Conservation (phyloP, 768 basidiomycete genomes). For the Kwoniella shandongensis region DNA sequence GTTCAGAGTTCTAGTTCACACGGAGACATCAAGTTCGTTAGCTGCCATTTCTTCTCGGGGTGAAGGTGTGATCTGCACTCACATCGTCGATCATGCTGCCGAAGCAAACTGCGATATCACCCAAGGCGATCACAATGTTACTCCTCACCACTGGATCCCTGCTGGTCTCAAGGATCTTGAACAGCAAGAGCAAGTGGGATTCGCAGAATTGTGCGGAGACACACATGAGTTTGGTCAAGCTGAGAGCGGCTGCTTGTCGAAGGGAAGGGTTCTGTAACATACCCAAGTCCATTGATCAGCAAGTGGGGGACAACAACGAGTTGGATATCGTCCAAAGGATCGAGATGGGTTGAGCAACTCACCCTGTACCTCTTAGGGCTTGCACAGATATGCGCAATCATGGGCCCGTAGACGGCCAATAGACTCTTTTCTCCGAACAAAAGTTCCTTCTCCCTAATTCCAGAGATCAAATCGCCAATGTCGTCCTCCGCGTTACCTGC, state of each 20-base stretch:
- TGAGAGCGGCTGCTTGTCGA: conserved; percentile 78
- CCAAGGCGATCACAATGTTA: conserved; percentile 96
- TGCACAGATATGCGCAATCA: conserved; percentile 85
- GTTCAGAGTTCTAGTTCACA: conserved; percentile 58
- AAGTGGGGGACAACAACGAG: not conserved
- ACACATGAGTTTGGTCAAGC: conserved; percentile 95
- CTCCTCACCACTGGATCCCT: conserved; percentile 85
- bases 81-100: conserved; percentile 96
- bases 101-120: conserved; percentile 98
- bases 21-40: too few species aligned
- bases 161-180: conserved; percentile 90
- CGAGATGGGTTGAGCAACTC: conserved; percentile 18
- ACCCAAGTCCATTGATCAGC: not conserved
- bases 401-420: conserved; percentile 79
- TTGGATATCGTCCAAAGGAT: too few species aligned
- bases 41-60: too few species aligned
- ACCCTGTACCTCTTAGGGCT: conserved; percentile 91
- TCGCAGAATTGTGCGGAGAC: conserved; percentile 94
- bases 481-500: conserved; percentile 98
- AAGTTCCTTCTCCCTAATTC: conserved; percentile 79
- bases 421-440: conserved; percentile 79
- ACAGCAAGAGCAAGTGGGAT: conserved; percentile 77
- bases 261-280: conserved; percentile 72
- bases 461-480: conserved; percentile 86
- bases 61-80: conserved; percentile 58